Evolutionary conservation across 225 moss, liverwort and hornwort genomes (phyloP).

Genomic region (Marchantia paleacea): DNA sequence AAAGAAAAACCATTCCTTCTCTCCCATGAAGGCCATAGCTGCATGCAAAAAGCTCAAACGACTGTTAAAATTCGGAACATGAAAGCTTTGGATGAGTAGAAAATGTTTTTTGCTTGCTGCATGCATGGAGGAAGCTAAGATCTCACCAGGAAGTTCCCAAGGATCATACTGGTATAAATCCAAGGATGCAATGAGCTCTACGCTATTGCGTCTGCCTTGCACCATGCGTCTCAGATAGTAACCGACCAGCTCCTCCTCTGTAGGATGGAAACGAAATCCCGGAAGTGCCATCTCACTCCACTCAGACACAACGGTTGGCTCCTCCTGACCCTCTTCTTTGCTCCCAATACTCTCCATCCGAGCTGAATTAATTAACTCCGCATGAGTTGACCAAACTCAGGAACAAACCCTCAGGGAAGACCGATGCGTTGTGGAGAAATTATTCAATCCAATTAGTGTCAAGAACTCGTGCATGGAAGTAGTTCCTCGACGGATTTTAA

Average conservation of each 20-base stretch:
- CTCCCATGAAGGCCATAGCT: constrained; percentile 68
- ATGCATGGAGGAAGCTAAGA: not conserved
- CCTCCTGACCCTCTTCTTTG: constrained; percentile 15
- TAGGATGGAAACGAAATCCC: constrained; percentile 51
- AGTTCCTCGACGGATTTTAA: not conserved
- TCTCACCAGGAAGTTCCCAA: constrained; percentile 44
- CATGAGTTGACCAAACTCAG: not conserved
- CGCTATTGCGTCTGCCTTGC: constrained; percentile 33
- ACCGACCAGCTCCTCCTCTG: constrained; percentile 48
- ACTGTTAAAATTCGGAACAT: not conserved
- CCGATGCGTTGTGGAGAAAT: not conserved
- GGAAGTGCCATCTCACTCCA: constrained; percentile 37
- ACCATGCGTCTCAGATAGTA: constrained; percentile 43
- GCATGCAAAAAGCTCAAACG: constrained; percentile 8
- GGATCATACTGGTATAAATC: constrained; percentile 45
- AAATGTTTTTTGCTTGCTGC: not conserved
- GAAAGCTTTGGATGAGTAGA: not conserved
- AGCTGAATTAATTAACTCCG: not conserved
- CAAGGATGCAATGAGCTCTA: constrained; percentile 43
- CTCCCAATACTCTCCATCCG: constrained; percentile 11
- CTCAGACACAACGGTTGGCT: constrained; percentile 15
- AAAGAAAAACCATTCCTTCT: constrained; percentile 74
- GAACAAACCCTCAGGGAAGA: not conserved
- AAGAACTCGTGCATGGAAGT: not conserved
- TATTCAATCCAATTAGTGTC: not conserved